Base-by-base conservation (phyloP, 1,284 basidiomycete species). In the Malassezia globosa region DNA sequence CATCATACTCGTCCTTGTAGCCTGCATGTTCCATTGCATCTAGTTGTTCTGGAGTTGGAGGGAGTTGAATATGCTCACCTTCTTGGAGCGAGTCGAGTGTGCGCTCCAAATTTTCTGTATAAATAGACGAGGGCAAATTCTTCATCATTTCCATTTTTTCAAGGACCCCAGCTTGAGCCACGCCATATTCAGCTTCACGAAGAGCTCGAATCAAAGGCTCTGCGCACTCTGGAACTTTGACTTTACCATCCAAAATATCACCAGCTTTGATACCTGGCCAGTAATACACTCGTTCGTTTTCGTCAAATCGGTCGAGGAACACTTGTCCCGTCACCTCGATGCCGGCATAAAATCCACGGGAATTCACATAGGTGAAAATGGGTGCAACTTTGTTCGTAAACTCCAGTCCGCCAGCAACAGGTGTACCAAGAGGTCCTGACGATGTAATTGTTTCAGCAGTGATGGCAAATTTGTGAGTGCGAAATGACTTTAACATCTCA, bases 341-440 rank as follows among this genome's bases (percentile, higher is more conserved):
- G 0, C 69, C 72, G 0, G 58, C 72, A 49, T 73, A 72, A 24
- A 72, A 44, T 0, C 66, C 71, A 27, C 68, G 61, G 3, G 56
- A 62, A 27, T 72, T 64, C 2, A 64, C 61, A 43, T 74, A 74
- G 1, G 57, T 58, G 56, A 68, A 74, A 0, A 71, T 55, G 0
- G 72, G 54, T 41, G 48, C 44, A 2, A 59, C 52, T 18, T 68
- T 46, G 7, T 33, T 75, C 55, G 74, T 74, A 19, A 65, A 44
- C 1, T 77, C 77, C 3, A 72, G 63, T 58, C 78, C 77, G 3
- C 71, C 69, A 0, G 72, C 72, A 3, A 73, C 74, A 2, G 77
- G 77, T 0, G 73, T 69, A 0, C 78, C 78, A 22, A 75, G 75
- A 1, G 77, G 77, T 0, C 78, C 77, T 0, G 76, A 76, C 0